Evolutionary conservation across 2,329 filamentous ascomycete species (phyloP), one percentile per base, ranked within the genome.

Genomic region (Periglandula ipomoeae): DNA sequence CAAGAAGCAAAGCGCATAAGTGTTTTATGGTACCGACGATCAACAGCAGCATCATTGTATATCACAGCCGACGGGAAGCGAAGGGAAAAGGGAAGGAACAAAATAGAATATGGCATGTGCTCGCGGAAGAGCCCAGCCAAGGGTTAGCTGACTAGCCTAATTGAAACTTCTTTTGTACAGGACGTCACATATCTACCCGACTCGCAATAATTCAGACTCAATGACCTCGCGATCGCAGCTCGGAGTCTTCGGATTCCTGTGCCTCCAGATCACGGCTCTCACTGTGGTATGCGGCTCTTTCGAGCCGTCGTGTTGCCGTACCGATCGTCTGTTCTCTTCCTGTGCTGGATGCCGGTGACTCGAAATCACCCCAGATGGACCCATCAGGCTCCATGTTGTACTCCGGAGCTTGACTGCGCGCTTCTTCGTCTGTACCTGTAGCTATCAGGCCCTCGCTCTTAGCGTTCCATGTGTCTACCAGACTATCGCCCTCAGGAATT

Each of bases 1-100:
- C 58, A 77, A 75, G 70, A 76, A 70, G 64, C 69, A 72, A 60
- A 57, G 58, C 49, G 67, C 70, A 61, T 74, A 64, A 50, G 32
- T 44, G 23, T 4, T 24, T 7, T 24, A 19, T 20, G 1, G 17
- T 9, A n/a, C 26, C 17, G 26, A 30, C 46, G 47, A 54, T 15
- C 38, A 13, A 27, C 24, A 9, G 13, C 39, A 38, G 44, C 51
- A 44, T 52, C 52, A 47, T 54, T 59, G 58, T 61, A 62, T 55
- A 61, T 45, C 54, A 55, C 49, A 53, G 51, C 43, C 51, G 53
- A 57, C 55, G 53, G 52, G 55, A 53, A 47, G 55, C 50, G 52
- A 49, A 46, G 45, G 45, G 40, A 23, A 46, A 39, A 50, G 22
- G 46, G 46, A 48, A 35, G 46, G 48, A 52, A 39, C 47, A 49